These are phyloP conservation scores for Chenopodium album DNA, from an alignment of 148 eudicot genomes.

Conservation along the genomic window DNA sequence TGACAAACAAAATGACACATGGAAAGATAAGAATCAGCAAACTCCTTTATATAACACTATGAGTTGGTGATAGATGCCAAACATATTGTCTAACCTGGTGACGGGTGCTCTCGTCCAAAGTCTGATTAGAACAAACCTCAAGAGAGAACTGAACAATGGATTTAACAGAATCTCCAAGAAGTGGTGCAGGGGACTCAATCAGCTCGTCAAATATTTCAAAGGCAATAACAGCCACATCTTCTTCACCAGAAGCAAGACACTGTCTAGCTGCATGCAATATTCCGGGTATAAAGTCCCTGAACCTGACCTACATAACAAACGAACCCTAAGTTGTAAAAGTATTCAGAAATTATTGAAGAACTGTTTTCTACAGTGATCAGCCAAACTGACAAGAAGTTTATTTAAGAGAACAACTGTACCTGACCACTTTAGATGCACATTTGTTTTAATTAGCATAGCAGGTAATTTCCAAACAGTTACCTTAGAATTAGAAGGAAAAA, in stretches of 20 bases:
- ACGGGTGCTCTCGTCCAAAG: conserved; percentile 75
- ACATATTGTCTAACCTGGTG: conserved; percentile 61
- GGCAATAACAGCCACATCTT: conserved; percentile 91
- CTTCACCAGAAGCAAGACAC: conserved; percentile 95
- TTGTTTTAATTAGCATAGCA: no score
- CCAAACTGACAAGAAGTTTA: not conserved
- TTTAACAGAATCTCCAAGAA: conserved; percentile 93
- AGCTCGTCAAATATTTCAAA: conserved; percentile 98
- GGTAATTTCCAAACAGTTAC: not conserved
- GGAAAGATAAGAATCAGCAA: not conserved
- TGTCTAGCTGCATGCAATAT: conserved; percentile 91
- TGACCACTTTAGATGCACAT: not conserved
- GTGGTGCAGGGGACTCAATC: conserved; percentile 98
- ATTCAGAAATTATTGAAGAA: not conserved
- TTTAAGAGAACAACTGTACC: not conserved
- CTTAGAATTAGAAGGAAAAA: not conserved
- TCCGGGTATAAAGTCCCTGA: conserved; percentile 90
- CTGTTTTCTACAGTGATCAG: not conserved
- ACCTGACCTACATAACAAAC: conserved; percentile 53
- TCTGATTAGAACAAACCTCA: conserved; percentile 84
- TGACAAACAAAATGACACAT: conserved; percentile 23
- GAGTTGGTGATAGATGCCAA: not conserved
- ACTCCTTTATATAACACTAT: not conserved
- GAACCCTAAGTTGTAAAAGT: not conserved
- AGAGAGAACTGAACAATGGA: conserved; percentile 96